A percentile compares a stretch with the other conserved stretches of the same genome.
phyloP scores from a whole-genome alignment of 305 asterid species.

The Andrographis paniculata region DNA sequence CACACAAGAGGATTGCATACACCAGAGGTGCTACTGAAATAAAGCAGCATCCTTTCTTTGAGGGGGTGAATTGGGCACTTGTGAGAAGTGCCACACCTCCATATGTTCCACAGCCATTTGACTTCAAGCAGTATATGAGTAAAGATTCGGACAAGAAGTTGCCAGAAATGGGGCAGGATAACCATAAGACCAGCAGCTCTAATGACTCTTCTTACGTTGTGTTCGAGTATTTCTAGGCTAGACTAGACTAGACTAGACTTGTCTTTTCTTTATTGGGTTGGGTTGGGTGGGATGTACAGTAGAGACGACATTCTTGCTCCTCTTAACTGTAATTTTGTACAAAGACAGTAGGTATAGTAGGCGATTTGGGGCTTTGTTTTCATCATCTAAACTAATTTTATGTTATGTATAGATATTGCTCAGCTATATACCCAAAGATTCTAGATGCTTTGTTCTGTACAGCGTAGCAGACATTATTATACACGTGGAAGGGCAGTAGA shows the following conservation, averaged over 20 bases:
- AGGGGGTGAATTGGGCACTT: slow-evolving; percentile 87
- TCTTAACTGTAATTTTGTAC: too few species aligned
- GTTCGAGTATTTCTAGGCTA: slow-evolving; percentile 61
- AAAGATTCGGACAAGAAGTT: slow-evolving; percentile 65
- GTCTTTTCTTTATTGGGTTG: background rate
- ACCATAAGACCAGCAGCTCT: slow-evolving; percentile 26
- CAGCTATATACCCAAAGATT: too few species aligned
- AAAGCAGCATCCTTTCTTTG: slow-evolving; percentile 87
- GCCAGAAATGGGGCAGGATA: slow-evolving; percentile 34
- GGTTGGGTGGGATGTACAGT: background rate
- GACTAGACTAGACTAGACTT: background rate
- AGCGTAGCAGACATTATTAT: too few species aligned
- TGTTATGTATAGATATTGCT: too few species aligned
- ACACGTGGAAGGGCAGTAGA: too few species aligned
- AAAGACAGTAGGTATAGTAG: too few species aligned
- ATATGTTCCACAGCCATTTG: slow-evolving; percentile 56
- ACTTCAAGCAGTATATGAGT: slow-evolving; percentile 40
- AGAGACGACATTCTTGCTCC: too few species aligned
- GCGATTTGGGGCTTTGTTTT: too few species aligned
- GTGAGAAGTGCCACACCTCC: slow-evolving; percentile 78
- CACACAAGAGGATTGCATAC: slow-evolving; percentile 73
- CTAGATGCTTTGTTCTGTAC: too few species aligned
- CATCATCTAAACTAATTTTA: too few species aligned
- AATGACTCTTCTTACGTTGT: slow-evolving; percentile 51
- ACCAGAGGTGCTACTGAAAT: slow-evolving; percentile 87